Conservation (phyloP, 208 protist species). For the Leishmania amazonensis region DNA sequence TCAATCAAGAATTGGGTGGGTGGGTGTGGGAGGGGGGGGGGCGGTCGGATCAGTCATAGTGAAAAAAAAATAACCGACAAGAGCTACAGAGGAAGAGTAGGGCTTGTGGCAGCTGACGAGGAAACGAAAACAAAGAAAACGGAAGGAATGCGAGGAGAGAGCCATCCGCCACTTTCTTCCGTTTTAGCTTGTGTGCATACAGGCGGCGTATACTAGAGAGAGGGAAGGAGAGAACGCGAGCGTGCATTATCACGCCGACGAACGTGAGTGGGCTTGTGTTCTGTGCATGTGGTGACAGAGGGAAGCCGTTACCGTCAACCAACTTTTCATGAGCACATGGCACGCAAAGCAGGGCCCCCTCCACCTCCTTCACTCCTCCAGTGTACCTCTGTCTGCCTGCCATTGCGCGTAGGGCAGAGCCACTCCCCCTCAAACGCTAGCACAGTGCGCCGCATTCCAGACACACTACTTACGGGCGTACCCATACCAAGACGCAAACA, state of each 20-base stretch:
- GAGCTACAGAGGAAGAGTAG: not conserved
- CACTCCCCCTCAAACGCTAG: too few relatives aligned
- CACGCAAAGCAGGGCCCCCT: not conserved
- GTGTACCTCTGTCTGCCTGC: not conserved
- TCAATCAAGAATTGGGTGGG: not conserved
- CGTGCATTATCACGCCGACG: not conserved
- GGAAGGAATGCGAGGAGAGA: not conserved
- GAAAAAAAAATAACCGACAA: not conserved
- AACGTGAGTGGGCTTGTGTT: not conserved
- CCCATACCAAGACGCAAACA: not conserved
- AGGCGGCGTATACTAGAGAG: not conserved
- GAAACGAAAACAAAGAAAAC: not conserved
- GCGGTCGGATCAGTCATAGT: not conserved
- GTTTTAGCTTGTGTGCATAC: not conserved
- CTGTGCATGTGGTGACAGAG: not conserved
- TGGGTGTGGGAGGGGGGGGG: not conserved
- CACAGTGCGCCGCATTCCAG: not conserved
- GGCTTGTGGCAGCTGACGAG: not conserved
- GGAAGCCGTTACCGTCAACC: constrained; percentile 10
- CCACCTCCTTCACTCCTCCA: not conserved
- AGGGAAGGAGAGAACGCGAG: not conserved
- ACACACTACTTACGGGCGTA: not conserved
- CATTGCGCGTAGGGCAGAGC: not conserved
- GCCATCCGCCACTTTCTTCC: not conserved
- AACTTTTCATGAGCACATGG: not conserved